Evolutionary conservation across 2,329 filamentous ascomycete genomes (phyloP).

Genomic region (Microdochium nivale): DNA sequence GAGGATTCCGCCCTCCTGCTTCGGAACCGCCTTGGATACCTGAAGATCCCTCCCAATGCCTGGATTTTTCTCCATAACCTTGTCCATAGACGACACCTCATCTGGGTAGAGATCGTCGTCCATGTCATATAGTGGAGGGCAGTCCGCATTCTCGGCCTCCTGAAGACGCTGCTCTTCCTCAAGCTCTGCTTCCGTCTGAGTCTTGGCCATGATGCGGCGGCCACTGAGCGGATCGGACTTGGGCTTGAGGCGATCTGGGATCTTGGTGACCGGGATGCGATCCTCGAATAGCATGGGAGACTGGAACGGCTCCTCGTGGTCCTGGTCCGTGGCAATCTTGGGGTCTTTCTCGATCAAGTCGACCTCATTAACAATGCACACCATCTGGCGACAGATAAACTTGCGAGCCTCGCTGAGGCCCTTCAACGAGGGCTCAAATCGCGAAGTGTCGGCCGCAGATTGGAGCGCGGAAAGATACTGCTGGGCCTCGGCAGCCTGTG

Average conservation of each 20-base stretch:
- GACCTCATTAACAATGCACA: background rate
- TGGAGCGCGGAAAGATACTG: background rate
- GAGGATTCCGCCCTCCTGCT: background rate
- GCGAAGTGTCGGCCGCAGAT: background rate
- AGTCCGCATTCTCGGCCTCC: background rate
- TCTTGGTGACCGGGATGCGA: background rate
- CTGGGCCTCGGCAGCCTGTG: background rate
- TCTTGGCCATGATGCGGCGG: background rate
- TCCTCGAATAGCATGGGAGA: background rate
- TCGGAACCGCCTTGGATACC: background rate
- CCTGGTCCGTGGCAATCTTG: background rate
- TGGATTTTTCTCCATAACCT: background rate
- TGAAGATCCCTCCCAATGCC: background rate
- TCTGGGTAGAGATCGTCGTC: background rate
- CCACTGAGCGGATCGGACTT: background rate
- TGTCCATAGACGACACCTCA: background rate
- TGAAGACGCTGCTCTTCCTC: background rate
- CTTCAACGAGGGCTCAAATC: background rate
- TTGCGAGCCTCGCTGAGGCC: background rate
- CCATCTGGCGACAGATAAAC: background rate
- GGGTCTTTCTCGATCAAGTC: background rate
- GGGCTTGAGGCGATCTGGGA: background rate
- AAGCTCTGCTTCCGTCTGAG: background rate
- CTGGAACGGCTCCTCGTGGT: background rate
- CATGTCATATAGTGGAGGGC: background rate